Percentiles rank a stretch among this genome's conserved stretches.
Conservation (phyloP, 1,284 basidiomycete genomes). For the Neolentinus lepideus region DNA sequence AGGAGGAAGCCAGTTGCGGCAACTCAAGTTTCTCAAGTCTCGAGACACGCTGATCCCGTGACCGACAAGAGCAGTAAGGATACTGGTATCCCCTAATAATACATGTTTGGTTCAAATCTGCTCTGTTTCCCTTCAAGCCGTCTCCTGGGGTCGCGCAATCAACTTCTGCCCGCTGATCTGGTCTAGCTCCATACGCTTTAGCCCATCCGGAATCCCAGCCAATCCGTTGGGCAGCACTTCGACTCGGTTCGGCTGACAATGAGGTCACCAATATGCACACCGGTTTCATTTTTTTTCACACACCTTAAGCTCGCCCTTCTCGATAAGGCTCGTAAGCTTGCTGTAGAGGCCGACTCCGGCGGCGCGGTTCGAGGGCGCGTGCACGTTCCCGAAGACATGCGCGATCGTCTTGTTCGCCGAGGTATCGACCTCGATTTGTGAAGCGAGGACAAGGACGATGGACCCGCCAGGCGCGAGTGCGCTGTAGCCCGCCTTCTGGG, state of each 20-base stretch:
- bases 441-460: neutral
- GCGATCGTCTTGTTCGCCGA: neutral
- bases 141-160: constrained; percentile 21
- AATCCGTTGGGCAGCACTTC: constrained; percentile 21
- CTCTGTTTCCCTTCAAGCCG: constrained; percentile 8
- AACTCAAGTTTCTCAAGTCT: no score
- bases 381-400: neutral
- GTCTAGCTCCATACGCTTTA: constrained; percentile 14
- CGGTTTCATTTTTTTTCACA: neutral
- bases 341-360: constrained; percentile 6
- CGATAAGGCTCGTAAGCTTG: constrained; percentile 7
- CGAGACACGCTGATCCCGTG: no score
- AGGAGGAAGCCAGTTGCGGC: no score
- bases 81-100: no score
- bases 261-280: neutral
- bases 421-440: neutral
- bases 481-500: neutral
- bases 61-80: no score
- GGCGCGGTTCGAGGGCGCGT: neutral
- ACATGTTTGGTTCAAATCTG: neutral
- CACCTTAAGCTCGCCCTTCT: constrained; percentile 8
- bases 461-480: neutral
- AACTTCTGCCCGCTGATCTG: constrained; percentile 22
- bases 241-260: constrained; percentile 20
- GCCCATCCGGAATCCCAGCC: constrained; percentile 17